Conservation (phyloP, 164 flowering plant species). For the Vitis rotundifolia region DNA sequence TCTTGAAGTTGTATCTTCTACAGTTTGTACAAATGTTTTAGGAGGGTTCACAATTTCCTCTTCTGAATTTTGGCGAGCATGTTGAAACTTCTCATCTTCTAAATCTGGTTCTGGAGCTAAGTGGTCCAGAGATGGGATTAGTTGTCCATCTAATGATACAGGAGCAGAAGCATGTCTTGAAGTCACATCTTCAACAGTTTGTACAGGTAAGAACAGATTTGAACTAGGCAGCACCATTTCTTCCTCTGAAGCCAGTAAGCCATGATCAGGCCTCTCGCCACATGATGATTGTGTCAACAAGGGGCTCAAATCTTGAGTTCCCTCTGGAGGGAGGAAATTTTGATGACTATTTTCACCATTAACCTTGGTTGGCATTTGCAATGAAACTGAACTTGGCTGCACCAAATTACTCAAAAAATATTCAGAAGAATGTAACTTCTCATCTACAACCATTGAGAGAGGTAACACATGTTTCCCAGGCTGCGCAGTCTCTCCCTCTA, state of each 20-base stretch:
- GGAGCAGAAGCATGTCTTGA: slow-evolving; percentile 5
- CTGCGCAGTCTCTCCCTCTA: slow-evolving; percentile 5
- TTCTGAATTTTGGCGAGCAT: slow-evolving; percentile 13
- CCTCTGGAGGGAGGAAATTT: slow-evolving; percentile 12
- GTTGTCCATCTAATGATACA: slow-evolving; percentile 7
- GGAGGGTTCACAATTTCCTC: slow-evolving; percentile 9
- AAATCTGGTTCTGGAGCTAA: slow-evolving; percentile 11
- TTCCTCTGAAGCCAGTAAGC: slow-evolving; percentile 18
- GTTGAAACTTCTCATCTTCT: slow-evolving; percentile 26
- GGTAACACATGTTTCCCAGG: slow-evolving; percentile 26
- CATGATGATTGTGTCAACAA: slow-evolving; percentile 12
- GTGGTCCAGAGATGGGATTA: slow-evolving; percentile 11
- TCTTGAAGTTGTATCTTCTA: slow-evolving; percentile 4
- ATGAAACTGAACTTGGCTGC: slow-evolving; percentile 8
- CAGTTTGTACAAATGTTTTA: slow-evolving; percentile 3
- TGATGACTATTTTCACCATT: slow-evolving; percentile 12
- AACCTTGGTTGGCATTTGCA: slow-evolving; percentile 14
- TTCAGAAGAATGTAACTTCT: slow-evolving; percentile 17
- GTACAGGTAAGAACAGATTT: slow-evolving; percentile 5
- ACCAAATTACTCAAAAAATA: neutral
- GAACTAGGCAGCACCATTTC: slow-evolving; percentile 24
- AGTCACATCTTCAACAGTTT: slow-evolving; percentile 16
- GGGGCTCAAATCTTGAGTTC: slow-evolving; percentile 16
- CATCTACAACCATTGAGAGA: slow-evolving; percentile 9
- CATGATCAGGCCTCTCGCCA: slow-evolving; percentile 22